Percentiles rank a stretch among this genome's conserved stretches.
These are phyloP conservation scores for Neurospora sp. DNA, from an alignment of 495 filamentous ascomycete genomes.

Conservation along the genomic window DNA sequence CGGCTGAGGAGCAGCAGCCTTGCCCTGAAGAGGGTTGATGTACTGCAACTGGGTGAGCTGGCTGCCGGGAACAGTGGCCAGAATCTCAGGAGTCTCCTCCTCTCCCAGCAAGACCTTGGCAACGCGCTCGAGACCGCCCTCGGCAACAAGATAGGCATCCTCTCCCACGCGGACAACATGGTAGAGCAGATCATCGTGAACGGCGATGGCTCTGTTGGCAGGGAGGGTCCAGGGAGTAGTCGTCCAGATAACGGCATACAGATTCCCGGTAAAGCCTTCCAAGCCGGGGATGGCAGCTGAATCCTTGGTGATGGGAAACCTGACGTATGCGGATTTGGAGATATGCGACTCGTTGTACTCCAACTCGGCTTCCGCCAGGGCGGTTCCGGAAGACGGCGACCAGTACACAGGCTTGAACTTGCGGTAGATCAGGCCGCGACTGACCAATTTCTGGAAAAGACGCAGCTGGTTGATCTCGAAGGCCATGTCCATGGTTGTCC, in stretches of 20 bases:
- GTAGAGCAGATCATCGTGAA: constrained; percentile 66
- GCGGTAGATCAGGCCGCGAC: constrained; percentile 76
- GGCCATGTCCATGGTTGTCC: constrained; percentile 80
- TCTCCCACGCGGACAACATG: constrained; percentile 49
- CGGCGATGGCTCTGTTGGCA: constrained; percentile 80
- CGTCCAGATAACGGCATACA: constrained; percentile 87
- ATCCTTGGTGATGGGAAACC: constrained; percentile 57
- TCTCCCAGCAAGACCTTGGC: constrained; percentile 17
- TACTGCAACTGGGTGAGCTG: constrained; percentile 59
- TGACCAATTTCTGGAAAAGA: constrained; percentile 78
- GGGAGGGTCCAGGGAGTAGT: constrained; percentile 97
- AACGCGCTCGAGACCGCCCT: constrained; percentile 48
- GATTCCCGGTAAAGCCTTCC: constrained; percentile 18
- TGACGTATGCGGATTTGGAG: constrained; percentile 71
- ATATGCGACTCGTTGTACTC: constrained; percentile 84
- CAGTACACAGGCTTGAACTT: constrained; percentile 92
- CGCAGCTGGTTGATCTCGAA: constrained; percentile 83
- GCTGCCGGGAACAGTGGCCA: constrained; percentile 50
- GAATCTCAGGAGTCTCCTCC: constrained; percentile 31
- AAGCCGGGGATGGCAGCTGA: constrained; percentile 29
- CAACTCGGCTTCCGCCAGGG: constrained; percentile 89
- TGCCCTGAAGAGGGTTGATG: constrained; percentile 50
- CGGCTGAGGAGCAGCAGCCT: constrained; percentile 43
- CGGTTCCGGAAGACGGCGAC: constrained; percentile 83
- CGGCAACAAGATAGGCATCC: constrained; percentile 47